phyloP scores from a whole-genome alignment of 129 eudicot species.

The Kitagawia praeruptora region DNA sequence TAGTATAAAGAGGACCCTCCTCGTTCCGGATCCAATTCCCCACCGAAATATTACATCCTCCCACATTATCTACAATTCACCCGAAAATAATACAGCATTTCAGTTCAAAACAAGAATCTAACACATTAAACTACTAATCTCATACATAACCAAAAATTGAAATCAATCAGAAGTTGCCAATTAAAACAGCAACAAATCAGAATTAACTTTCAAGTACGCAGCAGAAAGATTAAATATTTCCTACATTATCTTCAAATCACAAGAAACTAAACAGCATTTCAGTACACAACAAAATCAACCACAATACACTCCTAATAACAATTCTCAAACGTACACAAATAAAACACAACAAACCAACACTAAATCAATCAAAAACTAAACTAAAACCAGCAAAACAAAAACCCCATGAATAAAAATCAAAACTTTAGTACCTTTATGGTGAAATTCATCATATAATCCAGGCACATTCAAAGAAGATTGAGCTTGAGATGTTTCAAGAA shows the following conservation, averaged over 20 bases:
- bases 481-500: constrained; percentile 15
- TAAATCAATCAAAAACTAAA: neutral
- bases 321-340: neutral
- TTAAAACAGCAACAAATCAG: neutral
- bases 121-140: neutral
- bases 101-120: neutral
- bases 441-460: constrained; percentile 21
- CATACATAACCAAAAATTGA: neutral
- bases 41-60: constrained; percentile 44
- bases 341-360: neutral
- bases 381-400: neutral
- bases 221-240: neutral
- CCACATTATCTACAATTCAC: constrained; percentile 14
- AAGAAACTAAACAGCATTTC: neutral
- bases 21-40: constrained; percentile 74
- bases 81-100: neutral
- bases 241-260: constrained; percentile 14
- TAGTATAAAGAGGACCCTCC: constrained; percentile 61
- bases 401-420: neutral
- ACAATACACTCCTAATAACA: neutral
- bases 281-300: neutral
- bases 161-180: neutral
- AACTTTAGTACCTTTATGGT: constrained; percentile 27
- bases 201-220: constrained; percentile 7
- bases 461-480: constrained; percentile 18